Base-by-base conservation (phyloP, 257 asterid genomes). In the Salvia splendens region DNA sequence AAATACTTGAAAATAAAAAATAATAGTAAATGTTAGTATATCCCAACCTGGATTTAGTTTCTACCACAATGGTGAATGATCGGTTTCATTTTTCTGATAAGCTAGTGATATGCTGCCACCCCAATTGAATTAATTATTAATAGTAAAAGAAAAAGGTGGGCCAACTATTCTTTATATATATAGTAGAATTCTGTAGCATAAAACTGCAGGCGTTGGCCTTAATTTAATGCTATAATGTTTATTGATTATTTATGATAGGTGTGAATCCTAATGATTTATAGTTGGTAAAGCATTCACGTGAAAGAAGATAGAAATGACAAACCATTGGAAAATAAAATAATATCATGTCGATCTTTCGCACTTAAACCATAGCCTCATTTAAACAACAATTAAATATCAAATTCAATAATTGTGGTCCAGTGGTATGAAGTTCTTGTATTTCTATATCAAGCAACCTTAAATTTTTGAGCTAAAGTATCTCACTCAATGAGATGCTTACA, bases 51-150 rank as follows among this genome's bases (percentile, higher is more conserved):
- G 28, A 48, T 48, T 28, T 14, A 15, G 33, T 56, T 40, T 12
- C 8, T 53, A 12, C 20, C 14, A 40, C 41, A 52, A 52, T 66
- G 32, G 32, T 17, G 30, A 64, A 14, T 17, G 53, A 52, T 66
- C 63, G 53, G 61, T 59, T 20, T 48, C 50, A 28, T 46, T 69
- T 60, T 61, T 58, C 63, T 36, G 69, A 61, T 70, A 28, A 38
- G 45, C 38, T 61, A 51, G 40, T 70, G 69, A 70, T 61, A 50
- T 40, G 64, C 40, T 70, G 30, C 28, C 30, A 38, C 24, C 51
- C 28, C 63, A 43, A 28, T 12, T 12, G 20, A 64, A 6, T 67
- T 3, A 54, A 52, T 52, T 52, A n/a, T 17, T 41, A 54, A 41
- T 2, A 11, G 24, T 20, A 41, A 54, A 42, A 3, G 41, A 41